Evolutionary conservation across 2,329 filamentous ascomycete species (phyloP), one percentile per base, ranked within the genome.

Genomic region (Talaromyces sp.): DNA sequence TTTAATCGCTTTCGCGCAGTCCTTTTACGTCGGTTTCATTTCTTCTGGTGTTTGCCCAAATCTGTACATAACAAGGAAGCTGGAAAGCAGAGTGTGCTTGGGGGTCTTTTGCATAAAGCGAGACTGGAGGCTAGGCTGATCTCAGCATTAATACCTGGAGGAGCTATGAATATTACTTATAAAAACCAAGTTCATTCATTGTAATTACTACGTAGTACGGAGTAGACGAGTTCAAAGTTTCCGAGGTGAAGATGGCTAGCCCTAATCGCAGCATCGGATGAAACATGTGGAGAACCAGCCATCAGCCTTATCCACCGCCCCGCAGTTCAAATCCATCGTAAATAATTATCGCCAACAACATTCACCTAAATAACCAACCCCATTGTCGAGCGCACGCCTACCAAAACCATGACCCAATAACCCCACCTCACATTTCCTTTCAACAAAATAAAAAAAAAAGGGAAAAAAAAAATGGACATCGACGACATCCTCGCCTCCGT

Each of bases 401-500:
- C 43, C 1, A 13, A 46, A 46, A 46, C n/a, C 7, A 46, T 46
- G 43, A 21, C 11, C 43, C 43, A 24, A 46, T 46, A 46, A 24
- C 35, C 35, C 5, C 8, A 46, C 13, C 4, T n/a, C n/a, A 21
- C 2, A 1, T 21, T 19, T 5, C 8, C 3, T 21, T 19, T 5
- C 8, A 24, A 46, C n/a, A 11, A 2, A 11, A 11, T 2, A 46
- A 41, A 17, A 41, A 41, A 41, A 7, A 41, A 41, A 41, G 26
- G 26, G 17, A 43, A n/a, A 43, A 6, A 24, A 19, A 46, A 46
- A 3, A 91, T 91, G 88, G 88, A 91, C 64, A 92, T 93, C 68
- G 87, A 90, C 75, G 89, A 92, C 72, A 91, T 93, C 66, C 83
- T 92, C 63, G 85, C 86, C 68, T 86, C 89, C 70, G 86, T 92